A percentile compares a stretch with the other conserved stretches of the same genome.
Conservation (phyloP, 1,139 yeast species). For the Saccharomyces hybrid region DNA sequence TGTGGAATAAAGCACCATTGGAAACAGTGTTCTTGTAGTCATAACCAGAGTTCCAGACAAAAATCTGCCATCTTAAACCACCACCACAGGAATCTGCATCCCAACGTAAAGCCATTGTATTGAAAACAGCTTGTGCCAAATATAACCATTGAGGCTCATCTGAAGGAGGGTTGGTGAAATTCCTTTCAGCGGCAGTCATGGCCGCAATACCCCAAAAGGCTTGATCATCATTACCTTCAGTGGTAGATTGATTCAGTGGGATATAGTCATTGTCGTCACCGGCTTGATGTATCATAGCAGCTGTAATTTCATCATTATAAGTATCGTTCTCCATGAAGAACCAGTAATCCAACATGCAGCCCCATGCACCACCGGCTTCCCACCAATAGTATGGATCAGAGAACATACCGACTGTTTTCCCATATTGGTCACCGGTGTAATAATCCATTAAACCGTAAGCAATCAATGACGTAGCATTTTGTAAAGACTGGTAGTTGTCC, state of each 20-base stretch:
- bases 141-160: conserved; percentile 64
- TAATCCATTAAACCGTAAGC: conserved; percentile 76
- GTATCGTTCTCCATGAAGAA: conserved; percentile 66
- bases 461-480: conserved; percentile 49
- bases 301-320: conserved; percentile 49
- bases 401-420: conserved; percentile 81
- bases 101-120: conserved; percentile 88
- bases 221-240: conserved; percentile 97
- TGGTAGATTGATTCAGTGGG: conserved; percentile 85
- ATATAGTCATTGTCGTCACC: conserved; percentile 72
- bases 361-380: conserved; percentile 98
- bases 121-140: conserved; percentile 73
- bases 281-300: conserved; percentile 64
- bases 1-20: conserved; percentile 81
- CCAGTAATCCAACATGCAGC: conserved; percentile 72
- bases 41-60: conserved; percentile 89
- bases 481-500: conserved; percentile 34
- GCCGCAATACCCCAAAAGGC: conserved; percentile 94
- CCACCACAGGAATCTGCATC: conserved; percentile 68
- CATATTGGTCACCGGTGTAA: conserved; percentile 61
- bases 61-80: conserved; percentile 94
- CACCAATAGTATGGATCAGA: conserved; percentile 90
- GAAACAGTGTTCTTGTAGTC: conserved; percentile 86
- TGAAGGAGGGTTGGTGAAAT: conserved; percentile 66
- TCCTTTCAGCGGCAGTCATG: conserved; percentile 84